Percentiles rank a stretch among this genome's conserved stretches.
Conservation (phyloP, 371 early-diverging fungal genomes). For the Rhizoclosmatium hyalinum region DNA sequence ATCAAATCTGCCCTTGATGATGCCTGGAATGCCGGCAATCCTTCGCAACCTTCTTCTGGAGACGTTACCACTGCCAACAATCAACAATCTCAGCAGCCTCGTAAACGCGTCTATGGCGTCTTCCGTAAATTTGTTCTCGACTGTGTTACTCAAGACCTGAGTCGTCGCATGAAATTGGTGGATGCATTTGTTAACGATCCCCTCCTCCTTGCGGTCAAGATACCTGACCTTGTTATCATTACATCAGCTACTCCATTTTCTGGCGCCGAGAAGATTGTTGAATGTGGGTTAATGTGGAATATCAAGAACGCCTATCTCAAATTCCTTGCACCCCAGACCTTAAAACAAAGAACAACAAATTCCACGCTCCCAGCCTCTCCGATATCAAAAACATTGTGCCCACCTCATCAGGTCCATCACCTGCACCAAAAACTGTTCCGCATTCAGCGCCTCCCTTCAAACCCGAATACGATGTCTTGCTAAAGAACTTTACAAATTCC, state of each 20-base stretch:
- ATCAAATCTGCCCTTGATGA: constrained; percentile 8
- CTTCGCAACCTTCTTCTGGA: neutral
- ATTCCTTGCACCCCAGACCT: neutral
- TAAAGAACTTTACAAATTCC: too few species aligned
- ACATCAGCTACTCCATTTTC: constrained; percentile 9
- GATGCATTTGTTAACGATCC: neutral
- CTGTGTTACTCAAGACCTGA: neutral
- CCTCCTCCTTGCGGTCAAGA: neutral
- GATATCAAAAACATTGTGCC: neutral
- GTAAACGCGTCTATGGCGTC: neutral
- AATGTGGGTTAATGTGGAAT: neutral
- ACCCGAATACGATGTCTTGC: neutral
- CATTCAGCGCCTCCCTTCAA: neutral
- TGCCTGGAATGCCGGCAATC: constrained; percentile 5
- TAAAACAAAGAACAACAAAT: neutral
- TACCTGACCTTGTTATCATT: constrained; percentile 11
- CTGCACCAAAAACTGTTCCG: neutral
- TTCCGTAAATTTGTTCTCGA: constrained; percentile 23
- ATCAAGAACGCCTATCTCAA: neutral
- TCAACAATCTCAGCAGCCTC: too few species aligned
- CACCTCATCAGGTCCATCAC: neutral
- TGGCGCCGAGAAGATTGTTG: neutral
- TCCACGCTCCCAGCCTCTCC: constrained; percentile 2
- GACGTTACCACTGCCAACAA: neutral
- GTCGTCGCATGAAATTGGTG: constrained; percentile 1